phyloP scores from a whole-genome alignment of 805 yeast species.

The Saturnispora kantuleensis region DNA sequence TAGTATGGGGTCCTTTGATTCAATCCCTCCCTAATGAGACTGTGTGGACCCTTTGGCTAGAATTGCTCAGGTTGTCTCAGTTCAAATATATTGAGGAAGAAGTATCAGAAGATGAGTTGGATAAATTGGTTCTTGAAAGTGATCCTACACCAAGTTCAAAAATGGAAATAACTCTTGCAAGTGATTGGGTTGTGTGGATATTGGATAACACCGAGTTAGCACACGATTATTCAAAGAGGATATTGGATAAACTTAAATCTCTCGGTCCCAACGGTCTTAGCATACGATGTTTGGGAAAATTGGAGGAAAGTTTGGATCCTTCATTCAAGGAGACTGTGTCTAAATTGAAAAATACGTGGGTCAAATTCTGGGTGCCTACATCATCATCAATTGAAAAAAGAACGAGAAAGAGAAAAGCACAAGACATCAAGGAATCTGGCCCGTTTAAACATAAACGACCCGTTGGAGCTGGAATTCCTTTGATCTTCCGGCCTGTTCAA shows the following conservation, averaged over 20 bases:
- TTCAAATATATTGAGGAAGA: constrained; percentile 4
- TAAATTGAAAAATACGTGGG: constrained; percentile 16
- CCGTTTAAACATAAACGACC: not conserved
- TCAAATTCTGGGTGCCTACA: constrained; percentile 17
- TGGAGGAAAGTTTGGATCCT: not conserved
- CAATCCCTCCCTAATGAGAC: constrained; percentile 17
- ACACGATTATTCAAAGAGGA: constrained; percentile 1
- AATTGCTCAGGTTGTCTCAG: constrained; percentile 11
- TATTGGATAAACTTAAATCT: not conserved
- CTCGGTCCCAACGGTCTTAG: constrained; percentile 3
- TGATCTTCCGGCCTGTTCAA: constrained; percentile 17
- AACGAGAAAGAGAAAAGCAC: constrained; percentile 3
- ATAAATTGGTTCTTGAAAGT: not conserved
- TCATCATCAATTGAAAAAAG: not conserved
- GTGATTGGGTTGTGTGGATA: constrained; percentile 10
- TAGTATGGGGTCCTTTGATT: constrained; percentile 24
- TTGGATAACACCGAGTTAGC: constrained; percentile 13
- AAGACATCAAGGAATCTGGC: not conserved
- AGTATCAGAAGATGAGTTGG: not conserved
- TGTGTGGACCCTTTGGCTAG: constrained; percentile 12
- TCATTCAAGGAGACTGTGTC: constrained; percentile 1
- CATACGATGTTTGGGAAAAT: not conserved
- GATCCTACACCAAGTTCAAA: constrained; percentile 5
- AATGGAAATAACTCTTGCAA: constrained; percentile 5
- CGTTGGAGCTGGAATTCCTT: constrained; percentile 3